A percentile compares a stretch with the other conserved stretches of the same genome.
Conservation (phyloP, 495 filamentous ascomycete genomes). For the Aspergillus mulundensis region DNA sequence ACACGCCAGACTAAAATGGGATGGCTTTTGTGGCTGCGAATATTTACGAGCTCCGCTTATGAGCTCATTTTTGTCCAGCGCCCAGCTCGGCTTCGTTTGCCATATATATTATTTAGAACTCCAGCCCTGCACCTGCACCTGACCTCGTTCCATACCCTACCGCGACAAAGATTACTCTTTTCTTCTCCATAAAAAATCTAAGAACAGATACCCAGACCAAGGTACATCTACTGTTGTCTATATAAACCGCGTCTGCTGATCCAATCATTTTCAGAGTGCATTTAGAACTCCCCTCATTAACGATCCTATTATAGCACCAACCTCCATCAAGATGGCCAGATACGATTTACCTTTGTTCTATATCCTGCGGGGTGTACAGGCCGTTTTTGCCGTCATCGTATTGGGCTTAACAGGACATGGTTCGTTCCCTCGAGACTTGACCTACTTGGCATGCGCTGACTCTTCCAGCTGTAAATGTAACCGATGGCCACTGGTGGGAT, state of each 20-base stretch:
- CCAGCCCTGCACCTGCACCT: conserved; percentile 2
- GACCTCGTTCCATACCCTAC: not conserved
- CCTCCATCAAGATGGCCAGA: not conserved
- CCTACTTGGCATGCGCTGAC: conserved; percentile 13
- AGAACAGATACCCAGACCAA: not conserved
- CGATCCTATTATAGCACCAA: not conserved
- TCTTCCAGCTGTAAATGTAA: conserved; percentile 25
- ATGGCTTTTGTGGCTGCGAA: not conserved
- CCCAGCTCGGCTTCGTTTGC: not conserved
- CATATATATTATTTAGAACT: conserved; percentile 15
- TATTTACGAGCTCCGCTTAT: conserved; percentile 5
- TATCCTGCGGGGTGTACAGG: conserved; percentile 60
- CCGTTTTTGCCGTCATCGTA: conserved; percentile 63
- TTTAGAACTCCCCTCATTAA: not conserved
- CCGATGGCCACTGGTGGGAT: conserved; percentile 11
- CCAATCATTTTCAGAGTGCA: not conserved
- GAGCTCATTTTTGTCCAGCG: not conserved
- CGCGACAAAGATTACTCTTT: not conserved
- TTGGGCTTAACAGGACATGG: conserved; percentile 69
- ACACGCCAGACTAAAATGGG: conserved; percentile 2
- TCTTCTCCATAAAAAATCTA: not conserved
- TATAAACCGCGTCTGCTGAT: not conserved
- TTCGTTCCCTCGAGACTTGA: conserved; percentile 30
- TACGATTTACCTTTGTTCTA: conserved; percentile 45
- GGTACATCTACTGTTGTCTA: not conserved